Conservation (phyloP, 2,329 filamentous ascomycete genomes). For the Monosporascus sp. region DNA sequence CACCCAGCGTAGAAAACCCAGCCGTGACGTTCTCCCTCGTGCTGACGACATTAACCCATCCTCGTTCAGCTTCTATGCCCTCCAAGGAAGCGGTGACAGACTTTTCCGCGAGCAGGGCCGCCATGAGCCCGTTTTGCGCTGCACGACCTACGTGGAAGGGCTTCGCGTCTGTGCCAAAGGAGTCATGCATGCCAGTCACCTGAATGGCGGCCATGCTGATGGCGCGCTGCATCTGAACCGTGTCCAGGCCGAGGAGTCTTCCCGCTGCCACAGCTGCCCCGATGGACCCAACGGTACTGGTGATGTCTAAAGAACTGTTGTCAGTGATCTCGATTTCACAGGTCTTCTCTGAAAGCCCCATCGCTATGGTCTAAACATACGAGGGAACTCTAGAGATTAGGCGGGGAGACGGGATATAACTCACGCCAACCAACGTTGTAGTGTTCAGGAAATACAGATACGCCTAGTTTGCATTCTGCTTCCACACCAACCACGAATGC, state of each 20-base stretch:
- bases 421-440: too few relatives aligned
- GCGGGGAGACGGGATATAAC: too few relatives aligned
- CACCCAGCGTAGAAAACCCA: constrained; percentile 26
- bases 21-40: constrained; percentile 28
- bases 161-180: constrained; percentile 49
- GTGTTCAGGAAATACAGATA: too few relatives aligned
- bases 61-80: constrained; percentile 43
- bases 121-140: constrained; percentile 42
- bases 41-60: constrained; percentile 46
- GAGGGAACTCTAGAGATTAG: too few relatives aligned
- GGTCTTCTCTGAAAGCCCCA: too few relatives aligned
- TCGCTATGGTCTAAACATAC: too few relatives aligned
- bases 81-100: constrained; percentile 43
- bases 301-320: too few relatives aligned
- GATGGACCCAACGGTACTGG: constrained; percentile 45
- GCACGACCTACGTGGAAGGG: constrained; percentile 46
- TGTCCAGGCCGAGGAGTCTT: constrained; percentile 38
- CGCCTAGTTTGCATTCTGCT: too few relatives aligned
- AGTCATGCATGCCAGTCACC: constrained; percentile 44
- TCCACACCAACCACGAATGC: too few relatives aligned
- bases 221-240: constrained; percentile 39
- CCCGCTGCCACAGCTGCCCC: constrained; percentile 48
- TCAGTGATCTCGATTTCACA: too few relatives aligned
- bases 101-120: constrained; percentile 29
- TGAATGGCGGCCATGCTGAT: constrained; percentile 48